Percentiles rank a stretch among this genome's conserved stretches.
Evolutionary conservation across 176 grass and related monocot species (phyloP).

Genomic region (Metroxylon sagu): DNA sequence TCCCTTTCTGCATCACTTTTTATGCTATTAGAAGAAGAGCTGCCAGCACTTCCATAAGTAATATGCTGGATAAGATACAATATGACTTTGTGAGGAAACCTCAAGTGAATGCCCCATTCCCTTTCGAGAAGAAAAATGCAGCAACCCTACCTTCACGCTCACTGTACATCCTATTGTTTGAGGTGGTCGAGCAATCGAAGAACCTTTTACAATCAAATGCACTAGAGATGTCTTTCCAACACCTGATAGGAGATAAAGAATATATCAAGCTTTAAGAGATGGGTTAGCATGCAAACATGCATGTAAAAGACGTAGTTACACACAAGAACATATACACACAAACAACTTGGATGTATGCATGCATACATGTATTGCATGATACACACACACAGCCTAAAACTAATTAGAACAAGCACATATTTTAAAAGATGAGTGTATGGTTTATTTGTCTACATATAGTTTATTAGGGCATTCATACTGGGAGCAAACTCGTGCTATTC

Average conservation of each 20-base stretch:
- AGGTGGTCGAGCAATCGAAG: conserved; percentile 49
- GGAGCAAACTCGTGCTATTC: too few species aligned
- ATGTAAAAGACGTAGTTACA: too few species aligned
- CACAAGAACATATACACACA: too few species aligned
- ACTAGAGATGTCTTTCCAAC: conserved; percentile 87
- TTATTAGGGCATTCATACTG: too few species aligned
- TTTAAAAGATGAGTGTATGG: too few species aligned
- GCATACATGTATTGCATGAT: too few species aligned
- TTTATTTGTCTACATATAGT: too few species aligned
- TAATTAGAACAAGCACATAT: too few species aligned
- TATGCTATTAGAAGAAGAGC: conserved; percentile 67
- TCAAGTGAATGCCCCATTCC: background rate
- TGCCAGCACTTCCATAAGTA: conserved; percentile 58
- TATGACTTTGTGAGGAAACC: background rate
- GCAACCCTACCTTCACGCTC: conserved; percentile 41
- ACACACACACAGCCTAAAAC: too few species aligned
- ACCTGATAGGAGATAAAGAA: conserved; percentile 26
- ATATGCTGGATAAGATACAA: conserved; percentile 44
- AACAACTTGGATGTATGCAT: too few species aligned
- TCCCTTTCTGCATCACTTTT: conserved; percentile 66
- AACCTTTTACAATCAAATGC: conserved; percentile 67
- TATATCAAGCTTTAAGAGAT: background rate
- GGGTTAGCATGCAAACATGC: too few species aligned
- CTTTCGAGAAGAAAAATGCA: conserved; percentile 1
- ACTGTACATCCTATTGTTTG: conserved; percentile 84